These are phyloP conservation scores for Talaromyces sp. DNA, from an alignment of 2,329 filamentous ascomycete species.

Conservation along the genomic window DNA sequence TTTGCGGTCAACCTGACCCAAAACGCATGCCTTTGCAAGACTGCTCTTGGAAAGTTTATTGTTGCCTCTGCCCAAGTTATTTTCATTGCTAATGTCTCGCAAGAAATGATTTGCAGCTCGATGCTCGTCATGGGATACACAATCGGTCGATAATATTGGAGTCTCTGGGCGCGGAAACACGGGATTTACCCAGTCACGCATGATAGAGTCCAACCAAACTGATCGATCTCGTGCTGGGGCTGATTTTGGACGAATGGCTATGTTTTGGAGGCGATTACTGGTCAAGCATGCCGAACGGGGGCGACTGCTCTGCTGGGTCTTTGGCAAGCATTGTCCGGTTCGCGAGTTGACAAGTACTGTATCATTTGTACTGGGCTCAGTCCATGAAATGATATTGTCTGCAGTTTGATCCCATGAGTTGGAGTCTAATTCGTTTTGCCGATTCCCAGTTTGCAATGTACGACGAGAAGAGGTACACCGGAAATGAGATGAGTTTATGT, in stretches of 20 bases:
- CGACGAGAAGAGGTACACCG: background rate
- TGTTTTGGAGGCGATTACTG: conserved; percentile 5
- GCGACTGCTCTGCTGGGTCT: conserved; percentile 10
- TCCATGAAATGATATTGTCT: conserved; percentile 47
- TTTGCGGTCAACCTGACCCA: conserved; percentile 83
- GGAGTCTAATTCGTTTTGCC: background rate
- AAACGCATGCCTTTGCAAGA: conserved; percentile 57
- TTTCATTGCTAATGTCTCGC: background rate
- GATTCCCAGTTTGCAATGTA: background rate
- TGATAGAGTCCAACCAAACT: conserved; percentile 58
- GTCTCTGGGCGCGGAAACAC: conserved; percentile 56
- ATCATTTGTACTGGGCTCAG: conserved; percentile 52
- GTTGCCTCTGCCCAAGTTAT: conserved; percentile 18
- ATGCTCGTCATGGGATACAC: background rate
- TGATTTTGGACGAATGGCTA: conserved; percentile 15
- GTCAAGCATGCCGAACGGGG: conserved; percentile 16
- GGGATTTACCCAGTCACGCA: conserved; percentile 69
- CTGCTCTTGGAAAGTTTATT: conserved; percentile 56
- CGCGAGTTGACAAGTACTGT: conserved; percentile 27
- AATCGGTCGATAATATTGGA: conserved; percentile 29
- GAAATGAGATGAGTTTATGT: background rate
- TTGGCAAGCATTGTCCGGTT: conserved; percentile 28
- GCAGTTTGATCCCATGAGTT: background rate
- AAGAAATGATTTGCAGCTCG: background rate
- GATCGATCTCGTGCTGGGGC: conserved; percentile 13